Percentiles rank a stretch among this genome's conserved stretches.
phyloP scores from a whole-genome alignment of 305 asterid species.

The Lippia alba region DNA sequence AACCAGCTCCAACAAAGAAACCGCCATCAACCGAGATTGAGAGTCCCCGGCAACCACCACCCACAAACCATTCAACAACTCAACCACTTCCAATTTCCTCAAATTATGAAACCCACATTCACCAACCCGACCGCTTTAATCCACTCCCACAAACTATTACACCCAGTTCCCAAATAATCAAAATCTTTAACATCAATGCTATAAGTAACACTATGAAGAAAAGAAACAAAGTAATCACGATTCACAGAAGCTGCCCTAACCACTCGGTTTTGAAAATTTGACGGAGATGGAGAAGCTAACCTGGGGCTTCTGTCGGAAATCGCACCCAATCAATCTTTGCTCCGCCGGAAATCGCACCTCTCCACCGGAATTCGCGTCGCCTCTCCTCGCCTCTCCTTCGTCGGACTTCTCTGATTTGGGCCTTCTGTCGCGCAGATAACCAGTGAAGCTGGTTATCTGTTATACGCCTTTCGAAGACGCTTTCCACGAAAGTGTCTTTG shows the following conservation, averaged over 20 bases:
- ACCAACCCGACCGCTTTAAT: conserved; percentile 42
- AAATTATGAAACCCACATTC: conserved; percentile 81
- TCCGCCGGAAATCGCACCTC: no score
- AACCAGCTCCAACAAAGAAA: conserved; percentile 72
- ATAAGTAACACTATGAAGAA: conserved; percentile 58
- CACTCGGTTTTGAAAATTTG: no score
- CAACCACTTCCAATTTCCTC: conserved; percentile 65
- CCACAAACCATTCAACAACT: conserved; percentile 91
- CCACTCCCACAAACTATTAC: conserved; percentile 79
- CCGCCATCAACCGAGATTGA: conserved; percentile 78
- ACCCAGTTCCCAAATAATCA: conserved; percentile 30
- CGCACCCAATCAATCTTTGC: no score
- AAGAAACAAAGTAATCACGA: conserved; percentile 69
- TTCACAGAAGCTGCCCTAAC: conserved; percentile 44
- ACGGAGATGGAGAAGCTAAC: no score
- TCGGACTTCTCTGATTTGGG: no score
- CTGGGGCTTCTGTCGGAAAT: no score
- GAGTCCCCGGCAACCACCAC: conserved; percentile 92
- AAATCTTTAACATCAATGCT: conserved; percentile 39
- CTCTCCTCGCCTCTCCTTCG: no score
- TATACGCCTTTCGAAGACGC: no score
- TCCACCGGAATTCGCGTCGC: no score
- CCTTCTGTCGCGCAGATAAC: no score
- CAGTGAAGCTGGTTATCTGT: no score
- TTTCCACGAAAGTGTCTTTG: no score